phyloP scores from a whole-genome alignment of 192 early-diverging fungal species.

The Paraglomus occultum region DNA sequence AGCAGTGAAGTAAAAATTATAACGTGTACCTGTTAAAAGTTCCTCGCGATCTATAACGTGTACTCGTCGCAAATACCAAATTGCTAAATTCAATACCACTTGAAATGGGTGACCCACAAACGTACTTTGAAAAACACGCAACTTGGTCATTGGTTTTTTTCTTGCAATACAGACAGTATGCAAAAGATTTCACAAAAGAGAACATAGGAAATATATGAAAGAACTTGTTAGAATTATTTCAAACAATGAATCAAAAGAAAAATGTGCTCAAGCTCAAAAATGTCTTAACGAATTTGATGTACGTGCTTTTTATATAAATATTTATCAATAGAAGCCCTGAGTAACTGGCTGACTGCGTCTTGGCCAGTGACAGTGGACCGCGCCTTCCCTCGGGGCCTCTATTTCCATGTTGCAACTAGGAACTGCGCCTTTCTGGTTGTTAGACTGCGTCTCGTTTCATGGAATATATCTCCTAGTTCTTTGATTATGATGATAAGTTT shows the following conservation, averaged over 20 bases:
- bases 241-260: slow-evolving; percentile 21
- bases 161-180: slow-evolving; percentile 13
- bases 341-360: slow-evolving; percentile 20
- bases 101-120: slow-evolving; percentile 2
- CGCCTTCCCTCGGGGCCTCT: slow-evolving; percentile 20
- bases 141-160: slow-evolving; percentile 9
- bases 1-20: too few relatives aligned
- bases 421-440: slow-evolving; percentile 26
- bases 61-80: too few relatives aligned
- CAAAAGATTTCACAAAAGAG: slow-evolving; percentile 19
- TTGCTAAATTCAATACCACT: too few relatives aligned
- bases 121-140: neutral
- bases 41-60: too few relatives aligned
- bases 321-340: slow-evolving; percentile 25
- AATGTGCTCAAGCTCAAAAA: slow-evolving; percentile 14
- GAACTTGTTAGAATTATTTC: slow-evolving; percentile 18
- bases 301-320: slow-evolving; percentile 22
- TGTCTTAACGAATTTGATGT: slow-evolving; percentile 11
- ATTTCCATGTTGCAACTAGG: slow-evolving; percentile 26
- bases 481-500: slow-evolving; percentile 14
- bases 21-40: too few relatives aligned
- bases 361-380: slow-evolving; percentile 20
- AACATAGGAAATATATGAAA: slow-evolving; percentile 22
- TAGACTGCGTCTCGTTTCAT: slow-evolving; percentile 29
- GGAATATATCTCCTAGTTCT: slow-evolving; percentile 18